These are phyloP conservation scores for Colletotrichum gigasporum DNA, from an alignment of 2,329 filamentous ascomycete genomes.

Conservation along the genomic window DNA sequence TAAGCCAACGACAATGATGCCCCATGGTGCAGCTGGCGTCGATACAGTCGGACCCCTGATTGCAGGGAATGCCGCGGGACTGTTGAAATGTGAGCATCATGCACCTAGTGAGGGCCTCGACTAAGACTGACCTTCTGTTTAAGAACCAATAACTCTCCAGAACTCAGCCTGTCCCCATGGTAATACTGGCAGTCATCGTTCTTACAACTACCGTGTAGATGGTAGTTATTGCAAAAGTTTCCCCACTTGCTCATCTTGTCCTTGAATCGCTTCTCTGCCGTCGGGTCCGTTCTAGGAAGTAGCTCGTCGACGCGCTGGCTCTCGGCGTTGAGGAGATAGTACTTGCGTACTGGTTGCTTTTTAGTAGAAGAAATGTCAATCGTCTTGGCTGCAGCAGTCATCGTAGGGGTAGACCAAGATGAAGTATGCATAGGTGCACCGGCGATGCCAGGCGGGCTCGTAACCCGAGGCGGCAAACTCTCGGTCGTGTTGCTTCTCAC, in stretches of 20 bases:
- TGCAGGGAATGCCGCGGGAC: conserved; percentile 33
- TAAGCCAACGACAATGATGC: conserved; percentile 36
- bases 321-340: conserved; percentile 40
- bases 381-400: conserved; percentile 19
- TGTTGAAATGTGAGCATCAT: not conserved
- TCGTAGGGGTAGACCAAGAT: conserved; percentile 37
- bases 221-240: conserved; percentile 36
- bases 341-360: conserved; percentile 33
- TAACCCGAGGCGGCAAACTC: not conserved
- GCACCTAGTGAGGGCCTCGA: not conserved
- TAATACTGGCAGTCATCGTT: conserved; percentile 33
- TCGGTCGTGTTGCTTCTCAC: not conserved
- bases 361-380: conserved; percentile 42
- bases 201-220: conserved; percentile 34
- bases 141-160: conserved; percentile 32
- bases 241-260: conserved; percentile 30
- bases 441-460: not conserved
- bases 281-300: conserved; percentile 35
- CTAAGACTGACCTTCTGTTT: conserved; percentile 27
- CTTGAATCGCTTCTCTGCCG: conserved; percentile 33
- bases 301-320: conserved; percentile 43
- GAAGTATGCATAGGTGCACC: conserved; percentile 4
- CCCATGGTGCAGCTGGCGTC: conserved; percentile 33
- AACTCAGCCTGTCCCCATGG: conserved; percentile 33
- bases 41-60: conserved; percentile 27